phyloP scores from a whole-genome alignment of 495 filamentous ascomycete species.

The Penicillium pancosmium region DNA sequence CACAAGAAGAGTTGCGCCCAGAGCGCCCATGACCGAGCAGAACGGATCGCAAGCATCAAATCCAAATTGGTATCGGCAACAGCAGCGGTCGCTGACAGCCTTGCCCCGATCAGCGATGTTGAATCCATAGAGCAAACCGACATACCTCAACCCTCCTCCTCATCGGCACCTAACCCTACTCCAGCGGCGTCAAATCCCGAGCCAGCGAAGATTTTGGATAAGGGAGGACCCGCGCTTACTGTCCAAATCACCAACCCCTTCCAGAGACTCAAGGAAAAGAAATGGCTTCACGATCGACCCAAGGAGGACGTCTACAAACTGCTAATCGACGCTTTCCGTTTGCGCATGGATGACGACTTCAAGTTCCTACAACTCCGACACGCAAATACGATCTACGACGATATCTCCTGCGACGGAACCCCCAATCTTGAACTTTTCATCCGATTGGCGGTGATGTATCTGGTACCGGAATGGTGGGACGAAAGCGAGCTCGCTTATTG shows the following conservation, averaged over 20 bases:
- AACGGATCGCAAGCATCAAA: neutral
- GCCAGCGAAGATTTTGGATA: neutral
- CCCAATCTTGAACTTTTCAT: neutral
- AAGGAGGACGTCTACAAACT: constrained; percentile 46
- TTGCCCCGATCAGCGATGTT: neutral
- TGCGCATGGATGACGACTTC: constrained; percentile 28
- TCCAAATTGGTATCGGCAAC: neutral
- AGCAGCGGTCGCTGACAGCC: neutral
- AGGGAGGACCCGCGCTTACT: neutral
- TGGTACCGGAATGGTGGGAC: neutral
- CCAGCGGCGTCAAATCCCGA: neutral
- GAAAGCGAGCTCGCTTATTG: neutral
- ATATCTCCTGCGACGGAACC: neutral
- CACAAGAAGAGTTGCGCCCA: constrained; percentile 42
- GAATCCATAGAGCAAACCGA: neutral
- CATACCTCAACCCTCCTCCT: neutral
- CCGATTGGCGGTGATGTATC: neutral
- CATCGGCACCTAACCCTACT: neutral
- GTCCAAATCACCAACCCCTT: neutral
- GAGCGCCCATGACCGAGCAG: neutral
- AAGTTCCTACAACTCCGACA: neutral
- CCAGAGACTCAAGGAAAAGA: neutral
- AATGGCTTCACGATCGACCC: constrained; percentile 20
- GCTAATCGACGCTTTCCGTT: constrained; percentile 49
- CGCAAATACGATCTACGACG: neutral